Conservation (phyloP, 352 stramenopile species). For the Phytophthora ramorum region DNA sequence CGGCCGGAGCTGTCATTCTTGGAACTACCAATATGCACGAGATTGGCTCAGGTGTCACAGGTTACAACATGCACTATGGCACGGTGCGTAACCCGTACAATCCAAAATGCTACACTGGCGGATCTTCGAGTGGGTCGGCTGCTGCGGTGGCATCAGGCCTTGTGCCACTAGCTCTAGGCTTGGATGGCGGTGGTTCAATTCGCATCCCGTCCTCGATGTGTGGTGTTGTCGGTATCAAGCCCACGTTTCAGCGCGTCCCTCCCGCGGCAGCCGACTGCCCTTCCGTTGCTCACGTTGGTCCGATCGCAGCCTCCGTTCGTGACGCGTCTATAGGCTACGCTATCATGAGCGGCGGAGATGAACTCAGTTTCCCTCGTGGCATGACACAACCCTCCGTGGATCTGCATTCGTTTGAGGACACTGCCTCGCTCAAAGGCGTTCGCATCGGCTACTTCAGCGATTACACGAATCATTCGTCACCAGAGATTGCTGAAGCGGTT, state of each 20-base stretch:
- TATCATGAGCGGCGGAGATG: conserved; percentile 76
- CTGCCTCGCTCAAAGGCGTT: conserved; percentile 63
- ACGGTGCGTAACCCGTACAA: conserved; percentile 90
- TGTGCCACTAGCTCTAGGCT: conserved; percentile 87
- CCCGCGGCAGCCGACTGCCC: conserved; percentile 58
- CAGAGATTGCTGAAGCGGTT: conserved; percentile 58
- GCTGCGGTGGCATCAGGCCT: conserved; percentile 88
- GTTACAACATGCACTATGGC: conserved; percentile 83
- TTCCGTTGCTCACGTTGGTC: conserved; percentile 81
- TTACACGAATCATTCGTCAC: conserved; percentile 77
- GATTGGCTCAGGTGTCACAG: conserved; percentile 73
- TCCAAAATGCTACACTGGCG: conserved; percentile 83
- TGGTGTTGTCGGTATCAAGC: conserved; percentile 90
- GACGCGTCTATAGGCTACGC: conserved; percentile 88
- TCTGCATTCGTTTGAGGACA: conserved; percentile 65
- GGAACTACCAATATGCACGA: conserved; percentile 93
- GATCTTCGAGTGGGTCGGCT: conserved; percentile 91
- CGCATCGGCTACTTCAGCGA: conserved; percentile 82
- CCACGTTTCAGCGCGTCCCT: conserved; percentile 83
- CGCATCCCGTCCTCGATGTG: conserved; percentile 91
- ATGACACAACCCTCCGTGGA: conserved; percentile 57
- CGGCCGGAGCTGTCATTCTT: conserved; percentile 86
- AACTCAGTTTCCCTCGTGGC: conserved; percentile 47
- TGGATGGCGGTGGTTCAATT: conserved; percentile 91
- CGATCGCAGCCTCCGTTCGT: conserved; percentile 77